These are phyloP conservation scores for Moesziomyces antarcticus DNA, from an alignment of 1,284 basidiomycete genomes.

Conservation along the genomic window DNA sequence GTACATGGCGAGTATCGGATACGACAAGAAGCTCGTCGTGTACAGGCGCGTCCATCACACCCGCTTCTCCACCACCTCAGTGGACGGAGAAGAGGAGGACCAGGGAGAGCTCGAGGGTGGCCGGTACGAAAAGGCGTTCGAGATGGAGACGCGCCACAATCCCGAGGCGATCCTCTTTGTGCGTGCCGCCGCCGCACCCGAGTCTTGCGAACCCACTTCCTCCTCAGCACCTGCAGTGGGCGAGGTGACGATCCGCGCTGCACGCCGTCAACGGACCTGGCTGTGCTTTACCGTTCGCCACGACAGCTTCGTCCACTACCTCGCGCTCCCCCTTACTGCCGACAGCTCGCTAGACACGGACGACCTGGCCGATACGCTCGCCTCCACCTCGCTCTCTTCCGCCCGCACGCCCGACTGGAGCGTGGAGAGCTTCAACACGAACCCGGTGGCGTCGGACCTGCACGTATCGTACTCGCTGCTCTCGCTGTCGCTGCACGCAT, in stretches of 20 bases:
- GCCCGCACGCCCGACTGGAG: conserved; percentile 24
- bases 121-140: conserved; percentile 42
- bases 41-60: conserved; percentile 37
- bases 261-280: conserved; percentile 39
- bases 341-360: conserved; percentile 5
- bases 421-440: conserved; percentile 58
- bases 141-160: conserved; percentile 52
- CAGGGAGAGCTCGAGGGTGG: conserved; percentile 25
- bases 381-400: not conserved
- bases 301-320: conserved; percentile 57
- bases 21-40: conserved; percentile 58
- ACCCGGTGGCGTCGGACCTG: conserved; percentile 46
- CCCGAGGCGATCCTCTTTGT: conserved; percentile 63
- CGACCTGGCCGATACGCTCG: conserved; percentile 4
- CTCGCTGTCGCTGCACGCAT: conserved; percentile 56
- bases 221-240: too few species aligned
- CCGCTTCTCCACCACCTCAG: conserved; percentile 2
- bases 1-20: conserved; percentile 58
- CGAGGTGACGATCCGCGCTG: conserved; percentile 24
- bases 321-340: conserved; percentile 49
- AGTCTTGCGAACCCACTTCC: too few species aligned
- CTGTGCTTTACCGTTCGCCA: conserved; percentile 55
- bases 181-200: conserved; percentile 27
- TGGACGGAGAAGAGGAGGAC: conserved; percentile 24
- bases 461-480: conserved; percentile 63